These are phyloP conservation scores for Albatrellus sp. DNA, from an alignment of 1,284 basidiomycete genomes.

Conservation along the genomic window DNA sequence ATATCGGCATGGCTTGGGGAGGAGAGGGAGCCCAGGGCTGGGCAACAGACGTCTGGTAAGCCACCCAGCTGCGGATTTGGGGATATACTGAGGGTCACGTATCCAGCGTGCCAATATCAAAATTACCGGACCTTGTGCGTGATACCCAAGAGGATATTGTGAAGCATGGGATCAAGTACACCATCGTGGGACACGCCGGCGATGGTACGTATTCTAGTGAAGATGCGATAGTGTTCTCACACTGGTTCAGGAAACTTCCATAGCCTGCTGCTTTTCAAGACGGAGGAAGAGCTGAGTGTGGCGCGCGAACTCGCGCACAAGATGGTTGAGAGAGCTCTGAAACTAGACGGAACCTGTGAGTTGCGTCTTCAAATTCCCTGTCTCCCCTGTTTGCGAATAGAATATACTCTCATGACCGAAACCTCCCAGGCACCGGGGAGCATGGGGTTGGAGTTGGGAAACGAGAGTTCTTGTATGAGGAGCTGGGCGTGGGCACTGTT, in stretches of 20 bases:
- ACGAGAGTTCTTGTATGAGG: slow-evolving; percentile 59
- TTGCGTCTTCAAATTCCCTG: slow-evolving; percentile 4
- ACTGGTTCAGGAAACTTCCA: slow-evolving; percentile 38
- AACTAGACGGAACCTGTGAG: slow-evolving; percentile 66
- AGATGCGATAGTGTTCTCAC: too few relatives aligned
- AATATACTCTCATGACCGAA: background rate
- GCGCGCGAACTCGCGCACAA: slow-evolving; percentile 45
- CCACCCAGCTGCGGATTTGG: slow-evolving; percentile 1
- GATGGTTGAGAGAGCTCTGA: slow-evolving; percentile 64
- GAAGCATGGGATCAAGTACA: slow-evolving; percentile 43
- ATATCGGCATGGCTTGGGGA: slow-evolving; percentile 52
- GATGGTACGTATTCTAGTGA: slow-evolving; percentile 39
- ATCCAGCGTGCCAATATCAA: slow-evolving; percentile 67
- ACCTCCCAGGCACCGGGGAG: slow-evolving; percentile 55
- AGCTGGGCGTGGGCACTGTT: slow-evolving; percentile 75
- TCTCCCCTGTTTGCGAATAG: background rate
- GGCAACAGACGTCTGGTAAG: slow-evolving; percentile 78
- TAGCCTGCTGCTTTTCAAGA: slow-evolving; percentile 45
- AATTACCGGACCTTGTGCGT: slow-evolving; percentile 62
- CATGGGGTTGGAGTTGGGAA: slow-evolving; percentile 87
- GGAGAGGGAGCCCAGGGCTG: slow-evolving; percentile 52
- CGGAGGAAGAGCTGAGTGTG: slow-evolving; percentile 43
- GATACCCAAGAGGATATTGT: slow-evolving; percentile 68
- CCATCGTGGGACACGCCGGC: slow-evolving; percentile 74
- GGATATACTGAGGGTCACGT: too few relatives aligned